Evolutionary conservation across 176 grass and related monocot genomes (phyloP), one percentile per base, ranked within the genome.

Genomic region (Eleusine indica): DNA sequence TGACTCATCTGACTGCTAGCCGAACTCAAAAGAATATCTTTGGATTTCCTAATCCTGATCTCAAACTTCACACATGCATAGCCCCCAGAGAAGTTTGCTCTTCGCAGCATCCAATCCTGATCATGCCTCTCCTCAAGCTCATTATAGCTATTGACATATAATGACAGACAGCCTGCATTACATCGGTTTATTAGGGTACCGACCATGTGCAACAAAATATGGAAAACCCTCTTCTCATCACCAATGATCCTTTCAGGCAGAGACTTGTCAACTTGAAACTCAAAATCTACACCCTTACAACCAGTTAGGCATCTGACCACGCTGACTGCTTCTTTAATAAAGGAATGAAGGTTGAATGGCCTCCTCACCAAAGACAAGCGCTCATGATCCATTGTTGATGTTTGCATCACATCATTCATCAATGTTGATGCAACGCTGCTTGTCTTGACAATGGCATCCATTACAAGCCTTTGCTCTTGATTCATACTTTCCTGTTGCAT

Each of bases 191-290:
- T 74, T 67, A 99, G 83, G 74, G 87, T 87, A 52, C 89, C 93
- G 18, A 99, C 74, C 93, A 96, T 96, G 72, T 99, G 93, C 57
- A 94, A 73, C 54, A 99, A 68, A 43, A 99, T 87, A 81, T 99
- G 96, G 84, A 99, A 99, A 76, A 99, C 87, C 62, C 96, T 85
- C 80, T 94, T 96, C 87, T 99, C 93, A 35, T 99, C 96, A 7
- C 96, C 96, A 71, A 94, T 22, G 25, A 94, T 90, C 66, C 76
- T 87, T 76, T 89, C 75, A 1, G 96, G 96, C 77, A 99, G 78
- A 79, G 89, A 76, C 38, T 85, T 90, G 9, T 94, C 89, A 11
- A 94, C 66, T 57, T 90, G 87, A 80, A 91, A 96, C 38, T 79
- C 79, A 61, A 99, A 99, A 77, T 77, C 80, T 39, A 99, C 71